Evolutionary conservation across 2,329 filamentous ascomycete species (phyloP), one percentile per base, ranked within the genome.

Genomic region (Paradendryphiella salina): DNA sequence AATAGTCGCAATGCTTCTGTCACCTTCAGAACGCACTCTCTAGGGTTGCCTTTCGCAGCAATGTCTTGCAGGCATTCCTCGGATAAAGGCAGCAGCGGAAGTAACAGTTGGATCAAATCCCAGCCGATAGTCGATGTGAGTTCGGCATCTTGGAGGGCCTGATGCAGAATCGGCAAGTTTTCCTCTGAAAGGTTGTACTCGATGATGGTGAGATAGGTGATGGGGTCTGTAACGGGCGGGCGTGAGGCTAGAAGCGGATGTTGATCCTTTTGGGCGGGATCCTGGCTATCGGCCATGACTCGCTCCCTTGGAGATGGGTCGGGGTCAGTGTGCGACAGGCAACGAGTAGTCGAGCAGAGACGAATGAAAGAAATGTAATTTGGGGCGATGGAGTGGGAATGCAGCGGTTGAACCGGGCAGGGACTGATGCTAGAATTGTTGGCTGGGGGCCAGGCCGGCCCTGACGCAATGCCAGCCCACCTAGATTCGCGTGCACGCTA

Each of bases 21-120:
- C 23, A 90, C 84, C 69, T 92, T 92, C 61, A 94, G 78, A 52
- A 93, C 87, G 37, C 91, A 87, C 72, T 94, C 89, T 42, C 89
- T 80, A 1, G 89, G 89, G 67, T 93, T 94, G 42, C 89, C 89
- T 32, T 90, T 79, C 18, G 85, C 82, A 26, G 89, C 89, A 44
- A 93, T 85, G 23, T 86, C 88, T 67, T 87, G 82, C 13, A 93
- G 78, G 66, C 89, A 91, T 38, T 79, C 73, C 60, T 88, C 85
- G n/a, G 85, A 86, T 2, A 78, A 76, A 2, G 83, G 82, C 1
- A 87, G 79, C 4, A 90, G 75, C 29, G 83, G 79, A 18, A 91
- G 79, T 4, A 94, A 80, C 65, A 90, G 83, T 66, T 88, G 86
- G 17, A 94, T 86, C 43, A 93, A 76, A 69, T 94, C 89, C 89